Evolutionary conservation across 176 grass and related monocot genomes (phyloP).

Genomic region (Musa beccarii): DNA sequence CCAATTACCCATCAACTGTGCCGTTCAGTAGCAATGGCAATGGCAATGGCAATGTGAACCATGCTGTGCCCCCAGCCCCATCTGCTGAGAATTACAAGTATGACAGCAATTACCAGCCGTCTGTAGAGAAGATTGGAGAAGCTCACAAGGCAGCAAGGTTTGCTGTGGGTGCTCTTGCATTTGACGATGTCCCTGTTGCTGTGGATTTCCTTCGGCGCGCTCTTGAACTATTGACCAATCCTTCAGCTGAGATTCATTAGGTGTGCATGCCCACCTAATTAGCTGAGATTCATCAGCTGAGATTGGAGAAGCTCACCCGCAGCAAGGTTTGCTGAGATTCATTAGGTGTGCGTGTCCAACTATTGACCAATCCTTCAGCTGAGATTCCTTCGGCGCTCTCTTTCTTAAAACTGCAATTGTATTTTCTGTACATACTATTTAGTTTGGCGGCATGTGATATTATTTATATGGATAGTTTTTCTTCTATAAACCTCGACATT

Average conservation of each 20-base stretch:
- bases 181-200: slow-evolving; percentile 69
- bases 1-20: slow-evolving; percentile 24
- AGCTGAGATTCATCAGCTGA: too few relatives aligned
- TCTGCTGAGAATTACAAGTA: slow-evolving; percentile 49
- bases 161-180: slow-evolving; percentile 77
- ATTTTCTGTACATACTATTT: too few relatives aligned
- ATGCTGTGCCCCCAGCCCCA: slow-evolving; percentile 23
- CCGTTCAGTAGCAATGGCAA: slow-evolving; percentile 14
- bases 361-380: slow-evolving; percentile 76
- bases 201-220: slow-evolving; percentile 73
- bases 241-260: slow-evolving; percentile 60
- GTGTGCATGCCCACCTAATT: too few relatives aligned
- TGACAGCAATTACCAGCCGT: slow-evolving; percentile 73
- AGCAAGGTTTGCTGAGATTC: slow-evolving; percentile 29
- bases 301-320: too few relatives aligned
- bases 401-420: too few relatives aligned
- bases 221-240: slow-evolving; percentile 82
- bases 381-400: slow-evolving; percentile 35
- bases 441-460: too few relatives aligned
- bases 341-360: slow-evolving; percentile 31
- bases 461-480: too few relatives aligned
- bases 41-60: slow-evolving; percentile 13
- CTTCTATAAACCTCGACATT: too few relatives aligned
- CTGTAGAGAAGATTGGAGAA: slow-evolving; percentile 68
- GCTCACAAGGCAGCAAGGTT: slow-evolving; percentile 82